These are phyloP conservation scores for Bipolaris gigantea DNA, from an alignment of 2,329 filamentous ascomycete genomes.

Conservation along the genomic window DNA sequence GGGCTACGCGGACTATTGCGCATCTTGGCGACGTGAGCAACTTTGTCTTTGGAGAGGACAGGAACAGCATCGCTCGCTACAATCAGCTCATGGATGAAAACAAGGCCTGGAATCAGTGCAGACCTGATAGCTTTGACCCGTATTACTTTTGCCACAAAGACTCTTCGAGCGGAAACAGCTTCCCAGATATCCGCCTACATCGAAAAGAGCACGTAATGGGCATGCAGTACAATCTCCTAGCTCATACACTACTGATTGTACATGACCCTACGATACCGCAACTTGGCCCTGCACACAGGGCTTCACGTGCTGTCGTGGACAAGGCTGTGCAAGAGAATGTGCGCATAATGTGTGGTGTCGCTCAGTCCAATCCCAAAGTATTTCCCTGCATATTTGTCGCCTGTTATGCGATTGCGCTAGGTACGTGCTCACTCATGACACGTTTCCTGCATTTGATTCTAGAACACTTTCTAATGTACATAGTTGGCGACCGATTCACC, in stretches of 20 bases:
- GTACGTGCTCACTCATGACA: slow-evolving; percentile 16
- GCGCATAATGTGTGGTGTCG: slow-evolving; percentile 40
- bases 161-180: slow-evolving; percentile 38
- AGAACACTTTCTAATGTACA: slow-evolving; percentile 1
- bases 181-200: slow-evolving; percentile 42
- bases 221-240: slow-evolving; percentile 41
- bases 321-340: slow-evolving; percentile 41
- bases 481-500: slow-evolving; percentile 42
- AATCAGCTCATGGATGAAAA: slow-evolving; percentile 41
- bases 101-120: slow-evolving; percentile 34
- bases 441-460: neutral
- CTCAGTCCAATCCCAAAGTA: slow-evolving; percentile 37
- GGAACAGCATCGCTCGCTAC: slow-evolving; percentile 36
- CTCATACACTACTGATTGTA: slow-evolving; percentile 41
- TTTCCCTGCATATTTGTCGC: slow-evolving; percentile 44
- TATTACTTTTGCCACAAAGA: slow-evolving; percentile 39
- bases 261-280: slow-evolving; percentile 44
- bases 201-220: slow-evolving; percentile 42
- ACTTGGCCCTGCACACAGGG: slow-evolving; percentile 39
- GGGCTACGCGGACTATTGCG: slow-evolving; percentile 49
- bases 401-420: slow-evolving; percentile 42
- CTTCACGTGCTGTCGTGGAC: slow-evolving; percentile 37
- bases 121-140: slow-evolving; percentile 42
- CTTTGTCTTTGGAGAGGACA: slow-evolving; percentile 41
- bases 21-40: slow-evolving; percentile 44